A percentile compares a stretch with the other conserved stretches of the same genome.
phyloP scores from a whole-genome alignment of 2,329 filamentous ascomycete species.

The Aspergillus candidus region DNA sequence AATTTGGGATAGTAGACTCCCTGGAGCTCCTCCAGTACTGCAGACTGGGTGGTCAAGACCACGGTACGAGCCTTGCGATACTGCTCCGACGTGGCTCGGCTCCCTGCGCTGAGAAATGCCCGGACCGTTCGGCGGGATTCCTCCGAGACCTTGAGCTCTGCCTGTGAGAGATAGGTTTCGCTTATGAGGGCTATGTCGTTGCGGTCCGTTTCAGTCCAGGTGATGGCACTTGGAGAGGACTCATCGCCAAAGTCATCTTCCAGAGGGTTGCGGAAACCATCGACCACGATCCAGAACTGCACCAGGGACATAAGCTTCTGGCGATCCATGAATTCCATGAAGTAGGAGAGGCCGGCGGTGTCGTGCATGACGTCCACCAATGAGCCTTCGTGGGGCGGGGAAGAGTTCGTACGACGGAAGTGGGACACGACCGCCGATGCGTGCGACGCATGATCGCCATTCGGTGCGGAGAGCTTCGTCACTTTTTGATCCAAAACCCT shows the following conservation, averaged over 20 bases:
- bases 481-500: constrained; percentile 84
- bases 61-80: constrained; percentile 78
- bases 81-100: constrained; percentile 67
- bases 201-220: constrained; percentile 79
- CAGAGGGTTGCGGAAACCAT: constrained; percentile 88
- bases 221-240: constrained; percentile 54
- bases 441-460: constrained; percentile 38
- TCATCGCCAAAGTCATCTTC: constrained; percentile 78
- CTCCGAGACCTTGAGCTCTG: constrained; percentile 71
- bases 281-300: constrained; percentile 97
- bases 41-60: constrained; percentile 74
- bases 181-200: constrained; percentile 86
- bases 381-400: constrained; percentile 66
- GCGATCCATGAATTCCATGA: constrained; percentile 99
- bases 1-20: constrained; percentile 75
- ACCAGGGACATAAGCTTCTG: constrained; percentile 80
- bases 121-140: constrained; percentile 64
- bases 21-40: constrained; percentile 78
- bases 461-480: constrained; percentile 66
- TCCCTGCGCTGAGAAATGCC: constrained; percentile 72
- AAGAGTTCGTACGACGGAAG: constrained; percentile 38
- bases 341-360: constrained; percentile 86
- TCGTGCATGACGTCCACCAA: constrained; percentile 83
- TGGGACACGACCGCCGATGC: constrained; percentile 23
- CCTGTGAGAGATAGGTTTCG: constrained; percentile 76